These are phyloP conservation scores for Saturnispora kantuleensis DNA, from an alignment of 805 yeast genomes.

Conservation along the genomic window DNA sequence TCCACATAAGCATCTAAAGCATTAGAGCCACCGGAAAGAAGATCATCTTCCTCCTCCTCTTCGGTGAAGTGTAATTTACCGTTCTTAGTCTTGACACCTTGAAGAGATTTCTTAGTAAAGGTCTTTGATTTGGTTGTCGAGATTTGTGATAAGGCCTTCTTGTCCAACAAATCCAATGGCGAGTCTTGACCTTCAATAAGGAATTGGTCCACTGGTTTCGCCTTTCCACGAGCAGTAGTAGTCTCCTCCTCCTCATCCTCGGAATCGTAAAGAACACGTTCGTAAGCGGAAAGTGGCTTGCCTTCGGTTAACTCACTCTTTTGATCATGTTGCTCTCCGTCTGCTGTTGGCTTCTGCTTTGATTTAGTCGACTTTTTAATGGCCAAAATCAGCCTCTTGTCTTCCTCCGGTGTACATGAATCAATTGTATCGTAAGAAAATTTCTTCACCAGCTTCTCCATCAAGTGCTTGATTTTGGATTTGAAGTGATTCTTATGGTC, in stretches of 20 bases:
- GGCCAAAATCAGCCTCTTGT: slow-evolving; percentile 69
- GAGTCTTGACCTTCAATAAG: slow-evolving; percentile 63
- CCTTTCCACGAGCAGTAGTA: slow-evolving; percentile 19
- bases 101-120: slow-evolving; percentile 33
- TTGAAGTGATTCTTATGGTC: slow-evolving; percentile 95
- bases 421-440: slow-evolving; percentile 86
- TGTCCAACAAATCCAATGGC: slow-evolving; percentile 85
- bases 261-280: slow-evolving; percentile 75
- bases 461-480: slow-evolving; percentile 82
- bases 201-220: slow-evolving; percentile 42
- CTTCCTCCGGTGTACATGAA: slow-evolving; percentile 81
- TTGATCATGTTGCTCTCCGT: slow-evolving; percentile 14
- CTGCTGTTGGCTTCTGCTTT: slow-evolving; percentile 44
- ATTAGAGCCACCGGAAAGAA: slow-evolving; percentile 31
- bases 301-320: slow-evolving; percentile 22
- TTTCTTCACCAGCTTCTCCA: slow-evolving; percentile 83
- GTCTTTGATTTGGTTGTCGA: slow-evolving; percentile 60
- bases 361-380: slow-evolving; percentile 53
- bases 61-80: slow-evolving; percentile 67
- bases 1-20: slow-evolving; percentile 90
- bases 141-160: slow-evolving; percentile 74
- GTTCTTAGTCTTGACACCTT: slow-evolving; percentile 40
- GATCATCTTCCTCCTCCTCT: slow-evolving; percentile 36
- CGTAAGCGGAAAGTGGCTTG: slow-evolving; percentile 72
- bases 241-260: slow-evolving; percentile 46